Evolutionary conservation across 495 filamentous ascomycete genomes (phyloP), one percentile per base, ranked within the genome.

Genomic region (Cudoniella acicularis): DNA sequence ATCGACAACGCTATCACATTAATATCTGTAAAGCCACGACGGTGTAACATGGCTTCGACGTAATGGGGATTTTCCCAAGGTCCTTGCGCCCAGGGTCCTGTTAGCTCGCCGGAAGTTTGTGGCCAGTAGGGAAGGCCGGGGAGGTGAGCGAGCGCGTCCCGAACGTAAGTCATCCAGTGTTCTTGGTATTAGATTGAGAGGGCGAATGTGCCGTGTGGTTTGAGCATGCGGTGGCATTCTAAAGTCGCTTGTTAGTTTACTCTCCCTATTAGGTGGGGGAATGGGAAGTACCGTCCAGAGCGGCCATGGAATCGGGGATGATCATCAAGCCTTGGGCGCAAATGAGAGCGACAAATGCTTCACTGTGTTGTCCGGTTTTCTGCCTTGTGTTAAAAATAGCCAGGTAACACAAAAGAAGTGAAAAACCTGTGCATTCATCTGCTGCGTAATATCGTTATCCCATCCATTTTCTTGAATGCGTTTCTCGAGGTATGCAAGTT

Each of bases 221-320:
- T 63, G 26, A 77, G 63, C 43, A 75, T 73, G 17, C 73, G 60
- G 46, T 59, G 59, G 17, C 66, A 65, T 61, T 77, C 75, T 77
- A 57, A n/a, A 13, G 30, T 36, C 6, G 30, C n/a, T n/a, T 36
- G 30, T 36, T 36, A 36, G 30, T 36, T 36, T n/a, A n/a, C n/a
- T n/a, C n/a, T n/a, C n/a, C n/a, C n/a, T n/a, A n/a, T n/a, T n/a
- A n/a, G n/a, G n/a, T n/a, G n/a, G n/a, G n/a, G n/a, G n/a, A n/a
- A 13, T 36, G 30, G 30, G 6, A 13, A 4, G 4, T 36, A 36
- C 30, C 30, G 13, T 36, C 30, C 13, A 36, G 13, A 6, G 30
- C 30, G 4, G 30, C 30, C 30, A 36, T 36, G 30, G 30, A 36
- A 36, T 36, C 30, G 30, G 30, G 30, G 13, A 36, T 36, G 30